Evolutionary conservation across 495 filamentous ascomycete species (phyloP).

Genomic region (Neurospora tetraspora): DNA sequence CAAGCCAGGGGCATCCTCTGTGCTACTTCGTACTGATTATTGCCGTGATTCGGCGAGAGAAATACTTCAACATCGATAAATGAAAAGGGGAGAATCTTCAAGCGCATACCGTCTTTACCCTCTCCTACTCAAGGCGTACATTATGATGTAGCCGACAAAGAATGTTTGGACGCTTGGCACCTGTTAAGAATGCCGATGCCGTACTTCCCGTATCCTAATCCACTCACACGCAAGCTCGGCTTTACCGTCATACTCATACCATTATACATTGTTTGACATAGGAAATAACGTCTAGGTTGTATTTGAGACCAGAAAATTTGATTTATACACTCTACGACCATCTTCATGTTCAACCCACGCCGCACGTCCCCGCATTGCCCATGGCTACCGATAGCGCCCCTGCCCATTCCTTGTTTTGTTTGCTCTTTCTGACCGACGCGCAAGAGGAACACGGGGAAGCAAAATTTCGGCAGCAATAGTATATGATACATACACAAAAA

Average conservation of each 20-base stretch:
- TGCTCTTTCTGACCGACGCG: slow-evolving; percentile 23
- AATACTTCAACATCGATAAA: background rate
- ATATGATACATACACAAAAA: slow-evolving; percentile 31
- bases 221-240: background rate
- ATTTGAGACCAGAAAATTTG: slow-evolving; percentile 25
- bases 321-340: slow-evolving; percentile 26
- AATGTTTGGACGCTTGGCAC: background rate
- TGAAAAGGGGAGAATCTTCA: background rate
- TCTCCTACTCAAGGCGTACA: background rate
- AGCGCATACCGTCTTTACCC: background rate
- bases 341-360: slow-evolving; percentile 8
- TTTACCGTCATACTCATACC: background rate
- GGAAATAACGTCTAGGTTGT: slow-evolving; percentile 20
- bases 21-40: background rate
- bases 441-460: slow-evolving; percentile 26
- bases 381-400: slow-evolving; percentile 2
- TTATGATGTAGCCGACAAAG: background rate
- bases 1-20: background rate
- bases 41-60: background rate
- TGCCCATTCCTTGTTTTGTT: slow-evolving; percentile 4
- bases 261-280: background rate
- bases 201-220: background rate
- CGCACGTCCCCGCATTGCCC: background rate
- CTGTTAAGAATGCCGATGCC: background rate
- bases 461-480: slow-evolving; percentile 17